Base-by-base conservation (phyloP, 1,284 basidiomycete genomes). In the Irpex lacteus region DNA sequence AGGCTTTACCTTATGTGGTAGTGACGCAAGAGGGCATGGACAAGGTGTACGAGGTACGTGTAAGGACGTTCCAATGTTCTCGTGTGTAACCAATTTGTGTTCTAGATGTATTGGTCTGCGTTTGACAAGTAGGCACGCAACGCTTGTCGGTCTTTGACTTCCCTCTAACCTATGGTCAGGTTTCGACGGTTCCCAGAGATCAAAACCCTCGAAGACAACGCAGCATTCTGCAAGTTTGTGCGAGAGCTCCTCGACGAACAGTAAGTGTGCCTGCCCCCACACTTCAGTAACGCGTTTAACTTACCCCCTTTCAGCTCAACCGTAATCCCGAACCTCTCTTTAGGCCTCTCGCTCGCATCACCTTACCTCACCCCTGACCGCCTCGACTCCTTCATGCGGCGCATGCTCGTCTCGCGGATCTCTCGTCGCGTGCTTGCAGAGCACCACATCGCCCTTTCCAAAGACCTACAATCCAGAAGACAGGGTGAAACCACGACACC, bases 371-470 rank as follows among this genome's bases (percentile, higher is more conserved):
- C 86, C 0, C 88, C 94, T 0, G 91, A 94, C 62, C 82, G 86
- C 60, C 81, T 97, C 13, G 95, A 97, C 74, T 83, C 91, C 6
- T 95, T 96, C 75, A 94, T 96, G 90, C 86, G 87, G 21, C 86
- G 94, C 32, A 97, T 97, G 95, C 83, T 97, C 7, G 84, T 94
- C 55, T 96, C 94, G 2, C 84, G 95, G 61, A 95, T 97, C 73
- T 95, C 94, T 7, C 84, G 95, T 26, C 86, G 95, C 50, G 95
- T 97, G 34, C 82, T 97, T 36, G 92, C 90, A 1, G 92, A 96
- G 72, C 95, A 97, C 71, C 95, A 97, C 70, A 88, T 96, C 62
- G 91, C 93, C 2, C 80, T 97, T 4, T 90, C 92, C 4, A 83
- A 87, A 63, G 84, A 84, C 47, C 81, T 82, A 32, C 71, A 81